Evolutionary conservation across 331 rosid species (phyloP).

Genomic region (Pyracantha coccinea): DNA sequence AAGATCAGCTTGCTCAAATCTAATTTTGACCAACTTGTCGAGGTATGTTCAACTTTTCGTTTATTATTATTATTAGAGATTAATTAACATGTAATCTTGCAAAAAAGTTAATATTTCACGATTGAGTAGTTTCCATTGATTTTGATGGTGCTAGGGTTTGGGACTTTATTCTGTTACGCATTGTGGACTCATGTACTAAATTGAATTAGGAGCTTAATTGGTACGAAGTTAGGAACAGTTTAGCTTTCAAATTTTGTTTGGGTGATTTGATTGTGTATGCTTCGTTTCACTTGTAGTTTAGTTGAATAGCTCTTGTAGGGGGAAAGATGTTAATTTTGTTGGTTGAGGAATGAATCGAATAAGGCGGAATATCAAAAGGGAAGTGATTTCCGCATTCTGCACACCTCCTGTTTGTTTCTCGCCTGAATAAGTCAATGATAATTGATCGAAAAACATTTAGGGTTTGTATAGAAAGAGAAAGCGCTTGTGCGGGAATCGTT

Average conservation of each 20-base stretch:
- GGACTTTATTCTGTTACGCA: not conserved
- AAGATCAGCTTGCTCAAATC: conserved; percentile 84
- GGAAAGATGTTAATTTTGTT: not conserved
- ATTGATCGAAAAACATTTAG: not conserved
- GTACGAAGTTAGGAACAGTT: not conserved
- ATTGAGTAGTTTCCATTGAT: not conserved
- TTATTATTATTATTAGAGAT: not conserved
- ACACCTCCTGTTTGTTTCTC: not conserved
- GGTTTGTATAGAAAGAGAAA: not conserved
- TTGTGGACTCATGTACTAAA: not conserved
- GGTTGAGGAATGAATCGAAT: not conserved
- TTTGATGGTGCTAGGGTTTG: not conserved
- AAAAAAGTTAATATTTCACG: not conserved
- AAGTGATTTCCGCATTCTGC: not conserved
- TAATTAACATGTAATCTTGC: not conserved
- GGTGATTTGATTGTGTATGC: not conserved
- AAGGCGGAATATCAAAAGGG: not conserved
- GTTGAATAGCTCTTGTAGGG: not conserved
- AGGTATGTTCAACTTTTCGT: conserved; percentile 27
- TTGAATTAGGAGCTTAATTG: too few relatives aligned
- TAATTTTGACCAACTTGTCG: conserved; percentile 85
- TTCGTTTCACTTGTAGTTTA: not conserved
- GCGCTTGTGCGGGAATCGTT: not conserved
- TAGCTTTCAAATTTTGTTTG: not conserved
- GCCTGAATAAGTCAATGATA: not conserved